Evolutionary conservation across 2,329 filamentous ascomycete species (phyloP).

Genomic region (Xylariaceae sp.): DNA sequence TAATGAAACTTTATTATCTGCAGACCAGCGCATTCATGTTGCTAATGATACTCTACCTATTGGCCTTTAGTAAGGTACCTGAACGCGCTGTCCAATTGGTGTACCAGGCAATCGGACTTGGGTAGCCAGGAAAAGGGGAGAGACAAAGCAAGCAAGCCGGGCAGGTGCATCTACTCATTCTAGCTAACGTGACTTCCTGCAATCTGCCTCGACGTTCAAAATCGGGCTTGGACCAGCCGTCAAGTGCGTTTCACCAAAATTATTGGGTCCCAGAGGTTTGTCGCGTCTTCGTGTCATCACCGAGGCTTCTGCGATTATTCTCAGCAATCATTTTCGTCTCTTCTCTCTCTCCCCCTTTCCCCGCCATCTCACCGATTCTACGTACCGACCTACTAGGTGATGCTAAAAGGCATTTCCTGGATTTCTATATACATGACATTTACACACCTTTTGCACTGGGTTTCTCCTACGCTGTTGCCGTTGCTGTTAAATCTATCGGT

Average conservation of each 20-base stretch:
- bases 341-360: background rate
- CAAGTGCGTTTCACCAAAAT: constrained; percentile 38
- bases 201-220: constrained; percentile 30
- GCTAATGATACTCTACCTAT: no score
- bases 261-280: constrained; percentile 24
- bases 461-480: background rate
- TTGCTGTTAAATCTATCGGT: background rate
- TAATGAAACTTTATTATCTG: no score
- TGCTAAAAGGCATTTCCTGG: constrained; percentile 1
- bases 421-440: background rate
- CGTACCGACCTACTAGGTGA: background rate
- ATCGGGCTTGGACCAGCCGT: constrained; percentile 32
- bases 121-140: background rate
- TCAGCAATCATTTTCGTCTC: constrained; percentile 5
- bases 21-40: no score
- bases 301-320: constrained; percentile 9
- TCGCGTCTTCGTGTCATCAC: constrained; percentile 17
- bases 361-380: background rate
- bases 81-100: background rate
- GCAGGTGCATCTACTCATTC: constrained; percentile 31
- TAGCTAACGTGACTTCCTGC: constrained; percentile 34
- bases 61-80: no score
- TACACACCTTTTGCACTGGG: background rate
- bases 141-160: constrained; percentile 25
- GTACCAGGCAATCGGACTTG: background rate